Evolutionary conservation across 1,139 yeast genomes (phyloP).

Genomic region (Yamadazyma sp.): DNA sequence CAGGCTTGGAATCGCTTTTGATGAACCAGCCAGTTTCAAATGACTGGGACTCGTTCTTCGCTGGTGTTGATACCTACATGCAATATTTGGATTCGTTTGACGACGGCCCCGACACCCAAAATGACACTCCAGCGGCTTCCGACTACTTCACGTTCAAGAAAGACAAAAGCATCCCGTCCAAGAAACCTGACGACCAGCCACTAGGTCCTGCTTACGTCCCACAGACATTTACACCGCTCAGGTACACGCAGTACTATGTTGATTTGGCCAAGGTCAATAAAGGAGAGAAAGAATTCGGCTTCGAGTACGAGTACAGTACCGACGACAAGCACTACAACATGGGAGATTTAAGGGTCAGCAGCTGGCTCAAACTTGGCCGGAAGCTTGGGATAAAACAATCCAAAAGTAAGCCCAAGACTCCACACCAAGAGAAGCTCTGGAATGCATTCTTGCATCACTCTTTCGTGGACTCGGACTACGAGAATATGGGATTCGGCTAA

Average conservation of each 20-base stretch:
- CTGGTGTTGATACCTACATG: constrained; percentile 38
- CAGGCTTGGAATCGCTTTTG: constrained; percentile 36
- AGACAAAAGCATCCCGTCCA: constrained; percentile 69
- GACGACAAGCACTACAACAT: constrained; percentile 57
- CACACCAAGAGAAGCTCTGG: constrained; percentile 39
- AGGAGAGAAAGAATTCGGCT: constrained; percentile 51
- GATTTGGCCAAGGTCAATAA: constrained; percentile 55
- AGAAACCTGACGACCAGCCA: constrained; percentile 52
- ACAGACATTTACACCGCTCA: constrained; percentile 70
- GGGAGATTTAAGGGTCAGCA: constrained; percentile 56
- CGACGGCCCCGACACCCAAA: too few species aligned
- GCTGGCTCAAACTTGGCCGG: constrained; percentile 61
- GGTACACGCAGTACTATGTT: constrained; percentile 70
- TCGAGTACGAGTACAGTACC: constrained; percentile 68
- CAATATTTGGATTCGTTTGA: constrained; percentile 23
- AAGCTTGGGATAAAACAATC: constrained; percentile 40
- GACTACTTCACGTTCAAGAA: constrained; percentile 21
- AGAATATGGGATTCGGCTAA: constrained; percentile 41
- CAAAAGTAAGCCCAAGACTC: constrained; percentile 3
- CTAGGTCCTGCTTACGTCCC: constrained; percentile 76
- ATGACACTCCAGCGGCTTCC: constrained; percentile 13
- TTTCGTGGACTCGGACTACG: constrained; percentile 66
- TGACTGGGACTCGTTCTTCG: constrained; percentile 60
- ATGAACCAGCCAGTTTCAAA: constrained; percentile 20
- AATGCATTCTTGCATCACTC: constrained; percentile 46